A percentile compares a stretch with the other conserved stretches of the same genome.
These are phyloP conservation scores for Hymenoscyphus repandus DNA, from an alignment of 2,329 filamentous ascomycete species.

Conservation along the genomic window DNA sequence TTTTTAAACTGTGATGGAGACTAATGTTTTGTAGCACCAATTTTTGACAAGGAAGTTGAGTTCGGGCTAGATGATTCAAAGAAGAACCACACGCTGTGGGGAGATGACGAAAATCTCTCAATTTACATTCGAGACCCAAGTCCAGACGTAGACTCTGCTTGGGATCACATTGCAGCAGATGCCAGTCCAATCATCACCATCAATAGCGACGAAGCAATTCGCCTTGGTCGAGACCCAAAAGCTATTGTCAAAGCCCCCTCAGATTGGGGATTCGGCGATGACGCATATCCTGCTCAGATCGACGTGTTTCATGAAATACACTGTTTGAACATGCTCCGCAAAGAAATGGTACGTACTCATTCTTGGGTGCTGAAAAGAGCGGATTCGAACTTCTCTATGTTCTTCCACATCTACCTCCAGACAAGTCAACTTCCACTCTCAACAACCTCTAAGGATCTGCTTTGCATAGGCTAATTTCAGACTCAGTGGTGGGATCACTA, in stretches of 20 bases:
- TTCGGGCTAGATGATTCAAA: neutral
- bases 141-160: constrained; percentile 10
- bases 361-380: constrained; percentile 6
- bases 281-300: constrained; percentile 31
- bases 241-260: constrained; percentile 25
- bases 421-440: too few relatives aligned
- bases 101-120: constrained; percentile 1
- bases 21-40: neutral
- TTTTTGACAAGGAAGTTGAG: constrained; percentile 1
- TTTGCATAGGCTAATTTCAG: neutral
- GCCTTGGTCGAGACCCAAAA: constrained; percentile 30
- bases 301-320: constrained; percentile 33
- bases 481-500: constrained; percentile 3
- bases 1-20: too few relatives aligned
- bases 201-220: constrained; percentile 24
- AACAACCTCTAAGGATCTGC: neutral
- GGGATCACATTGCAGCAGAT: constrained; percentile 8
- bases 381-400: too few relatives aligned
- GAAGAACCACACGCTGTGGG: constrained; percentile 4
- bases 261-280: constrained; percentile 28
- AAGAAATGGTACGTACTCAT: constrained; percentile 25
- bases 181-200: constrained; percentile 15
- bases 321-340: constrained; percentile 30
- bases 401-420: too few relatives aligned
- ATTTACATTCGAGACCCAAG: constrained; percentile 9